Base-by-base conservation (phyloP, 2,329 filamentous ascomycete genomes). In the Peltaster fructicola region DNA sequence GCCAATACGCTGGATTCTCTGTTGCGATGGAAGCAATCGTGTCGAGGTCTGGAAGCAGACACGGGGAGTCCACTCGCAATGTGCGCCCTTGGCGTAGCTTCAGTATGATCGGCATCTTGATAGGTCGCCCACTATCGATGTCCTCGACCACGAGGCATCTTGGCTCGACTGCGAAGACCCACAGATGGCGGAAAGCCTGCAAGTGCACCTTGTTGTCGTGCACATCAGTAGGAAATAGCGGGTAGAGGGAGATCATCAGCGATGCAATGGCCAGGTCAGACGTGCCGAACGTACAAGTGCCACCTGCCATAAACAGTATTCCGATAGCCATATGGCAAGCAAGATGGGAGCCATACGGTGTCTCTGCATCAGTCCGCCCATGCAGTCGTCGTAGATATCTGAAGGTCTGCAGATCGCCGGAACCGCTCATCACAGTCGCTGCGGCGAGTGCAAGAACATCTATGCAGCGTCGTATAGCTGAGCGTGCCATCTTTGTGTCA, bases 131-230 rank as follows among this genome's bases (percentile, higher is more conserved):
- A 0, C 80, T 91, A 30, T 88, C 73, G 3, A 88, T 67, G 38
- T 98, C 88, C 32, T 85, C 78, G 10, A 80, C 68, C 1, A 98
- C 69, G 1, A 98, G 65, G 45, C 85, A 95, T 25, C 90, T 69
- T 7, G 81, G 70, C 42, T 98, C 88, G 0, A 79, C 75, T 2
- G 88, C 88, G 3, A 98, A 63, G 7, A 92, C 85, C 88, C 88
- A 98, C 44, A 98, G 78, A 51, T 98, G 85, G 4, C 90, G 72
- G 56, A 98, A 88, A 3, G 90, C 88, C 55, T 98, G 88, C 5
- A 98, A 63, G 42, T 98, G 88, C 7, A 81, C 82, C 36, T 79
- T 76, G 45, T 95, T 95, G 53, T 98, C 88, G 41, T 91, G 76
- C 2, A 95, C 79, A 15, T 70, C 75, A 7, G 69, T 75, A 0